Evolutionary conservation across 1,139 yeast species (phyloP).

Genomic region (Pichia sp.): DNA sequence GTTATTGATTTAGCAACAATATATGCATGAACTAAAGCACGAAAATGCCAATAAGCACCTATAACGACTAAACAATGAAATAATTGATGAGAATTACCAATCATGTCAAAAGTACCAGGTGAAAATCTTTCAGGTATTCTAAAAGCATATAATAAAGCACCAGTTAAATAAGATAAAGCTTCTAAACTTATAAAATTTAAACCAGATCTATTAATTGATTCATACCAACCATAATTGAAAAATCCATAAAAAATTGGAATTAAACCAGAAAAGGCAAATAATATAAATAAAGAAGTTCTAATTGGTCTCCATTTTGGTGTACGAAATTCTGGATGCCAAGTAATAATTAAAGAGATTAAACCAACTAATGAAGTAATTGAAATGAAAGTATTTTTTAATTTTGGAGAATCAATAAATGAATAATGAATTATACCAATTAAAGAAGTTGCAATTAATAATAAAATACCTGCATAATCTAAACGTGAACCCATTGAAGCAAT

Average conservation of each 20-base stretch:
- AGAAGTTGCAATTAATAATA: conserved; percentile 68
- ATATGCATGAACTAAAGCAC: conserved; percentile 58
- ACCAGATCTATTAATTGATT: conserved; percentile 47
- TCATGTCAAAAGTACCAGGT: conserved; percentile 65
- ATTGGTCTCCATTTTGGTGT: conserved; percentile 67
- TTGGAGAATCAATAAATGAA: conserved; percentile 51
- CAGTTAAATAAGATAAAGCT: conserved; percentile 67
- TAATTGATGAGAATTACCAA: conserved; percentile 85
- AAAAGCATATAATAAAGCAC: conserved; percentile 73
- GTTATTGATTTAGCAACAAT: conserved; percentile 38
- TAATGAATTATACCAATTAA: conserved; percentile 65
- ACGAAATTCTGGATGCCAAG: conserved; percentile 61
- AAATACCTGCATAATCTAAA: conserved; percentile 83
- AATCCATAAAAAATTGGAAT: conserved; percentile 60
- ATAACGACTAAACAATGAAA: conserved; percentile 77
- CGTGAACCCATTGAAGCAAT: conserved; percentile 68
- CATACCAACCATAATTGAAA: conserved; percentile 36
- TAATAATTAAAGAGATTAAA: conserved; percentile 52
- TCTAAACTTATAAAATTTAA: conserved; percentile 60
- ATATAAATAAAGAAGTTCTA: conserved; percentile 71
- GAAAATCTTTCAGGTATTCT: conserved; percentile 69
- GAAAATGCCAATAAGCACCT: conserved; percentile 75
- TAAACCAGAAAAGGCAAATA: conserved; percentile 74
- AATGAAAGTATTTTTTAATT: conserved; percentile 34
- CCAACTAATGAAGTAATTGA: conserved; percentile 52